Base-by-base conservation (phyloP, 306 rosid genomes). In the barrel medic (Medicago truncatula) region DNA sequence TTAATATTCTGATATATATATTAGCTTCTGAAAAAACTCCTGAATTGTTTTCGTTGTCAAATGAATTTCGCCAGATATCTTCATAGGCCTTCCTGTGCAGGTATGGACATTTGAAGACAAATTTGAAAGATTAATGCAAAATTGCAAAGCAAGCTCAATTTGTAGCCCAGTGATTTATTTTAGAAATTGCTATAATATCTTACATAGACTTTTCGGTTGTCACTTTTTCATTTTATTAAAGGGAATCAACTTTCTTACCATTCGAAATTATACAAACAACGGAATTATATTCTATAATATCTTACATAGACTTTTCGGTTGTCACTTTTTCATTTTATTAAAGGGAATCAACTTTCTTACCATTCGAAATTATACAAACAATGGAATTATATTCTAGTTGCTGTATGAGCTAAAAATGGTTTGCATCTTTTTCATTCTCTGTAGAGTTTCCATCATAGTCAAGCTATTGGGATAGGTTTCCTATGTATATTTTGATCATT, bases 371-470 rank as follows among this genome's bases (percentile, higher is more conserved):
- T 28, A 28, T 31, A 60, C 11, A 31, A 13, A 60, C 41, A 60
- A 28, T 1, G 43, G 67, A 15, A 60, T 14, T 28, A 31, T 61
- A 61, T 28, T 61, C 43, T 28, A 28, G 28, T 60, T 60, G 67
- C 43, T 14, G 53, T 40, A 17, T 39, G n/a, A 65, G 70, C 18
- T 8, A 65, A 65, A 65, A 65, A 65, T 65, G 71, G 34, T 4
- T 65, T 39, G 71, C 53, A 40, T 65, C 15, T 67, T 43, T 20
- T 67, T 67, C 71, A 20, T 50, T 16, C 66, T 54, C 6, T 66
- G 13, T 69, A 43, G 16, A n/a, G 6, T 43, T 52, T 67, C 36
- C 36, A 14, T 17, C 50, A 6, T 43, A n/a, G 39, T 52, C 38
- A 12, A 60, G 40, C 39, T 63, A 6, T 15, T 63, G 46, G 47